Evolutionary conservation across 306 rosid species (phyloP).

Genomic region (Cucumis cinereus): DNA sequence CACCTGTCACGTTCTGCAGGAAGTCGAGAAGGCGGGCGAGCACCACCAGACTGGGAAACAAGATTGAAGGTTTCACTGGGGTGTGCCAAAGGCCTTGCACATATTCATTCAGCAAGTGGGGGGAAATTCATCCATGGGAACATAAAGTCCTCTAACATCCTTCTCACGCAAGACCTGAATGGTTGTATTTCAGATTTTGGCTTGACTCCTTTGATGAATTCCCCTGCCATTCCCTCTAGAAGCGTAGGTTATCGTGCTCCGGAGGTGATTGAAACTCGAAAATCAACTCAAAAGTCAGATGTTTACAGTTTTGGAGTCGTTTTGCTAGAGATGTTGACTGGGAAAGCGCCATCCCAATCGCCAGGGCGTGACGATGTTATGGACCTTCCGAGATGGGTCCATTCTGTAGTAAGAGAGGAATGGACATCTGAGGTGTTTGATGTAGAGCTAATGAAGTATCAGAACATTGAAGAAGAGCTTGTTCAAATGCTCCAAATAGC

Average conservation of each 20-base stretch:
- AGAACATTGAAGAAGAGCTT: constrained; percentile 75
- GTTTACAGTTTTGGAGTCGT: constrained; percentile 74
- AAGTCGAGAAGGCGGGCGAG: constrained; percentile 39
- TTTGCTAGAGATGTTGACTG: constrained; percentile 86
- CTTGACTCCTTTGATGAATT: constrained; percentile 44
- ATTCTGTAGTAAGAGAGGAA: constrained; percentile 77
- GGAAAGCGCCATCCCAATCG: constrained; percentile 59
- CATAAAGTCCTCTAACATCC: constrained; percentile 75
- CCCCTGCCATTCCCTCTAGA: constrained; percentile 30
- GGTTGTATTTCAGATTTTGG: constrained; percentile 80
- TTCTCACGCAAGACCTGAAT: constrained; percentile 43
- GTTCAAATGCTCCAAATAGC: constrained; percentile 94
- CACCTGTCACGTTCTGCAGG: constrained; percentile 29
- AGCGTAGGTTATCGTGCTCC: constrained; percentile 70
- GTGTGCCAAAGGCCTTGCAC: constrained; percentile 69
- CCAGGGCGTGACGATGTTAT: constrained; percentile 55
- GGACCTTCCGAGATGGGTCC: constrained; percentile 93
- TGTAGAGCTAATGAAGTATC: constrained; percentile 58
- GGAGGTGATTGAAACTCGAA: constrained; percentile 46
- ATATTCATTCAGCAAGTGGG: constrained; percentile 64
- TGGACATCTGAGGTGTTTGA: constrained; percentile 98
- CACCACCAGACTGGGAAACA: constrained; percentile 68
- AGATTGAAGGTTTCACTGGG: constrained; percentile 67
- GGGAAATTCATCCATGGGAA: constrained; percentile 73
- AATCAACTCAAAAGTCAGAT: constrained; percentile 56